Evolutionary conservation across 1,284 basidiomycete genomes (phyloP), one percentile per base, ranked within the genome.

Genomic region (Phylloboletellus chloephorus): DNA sequence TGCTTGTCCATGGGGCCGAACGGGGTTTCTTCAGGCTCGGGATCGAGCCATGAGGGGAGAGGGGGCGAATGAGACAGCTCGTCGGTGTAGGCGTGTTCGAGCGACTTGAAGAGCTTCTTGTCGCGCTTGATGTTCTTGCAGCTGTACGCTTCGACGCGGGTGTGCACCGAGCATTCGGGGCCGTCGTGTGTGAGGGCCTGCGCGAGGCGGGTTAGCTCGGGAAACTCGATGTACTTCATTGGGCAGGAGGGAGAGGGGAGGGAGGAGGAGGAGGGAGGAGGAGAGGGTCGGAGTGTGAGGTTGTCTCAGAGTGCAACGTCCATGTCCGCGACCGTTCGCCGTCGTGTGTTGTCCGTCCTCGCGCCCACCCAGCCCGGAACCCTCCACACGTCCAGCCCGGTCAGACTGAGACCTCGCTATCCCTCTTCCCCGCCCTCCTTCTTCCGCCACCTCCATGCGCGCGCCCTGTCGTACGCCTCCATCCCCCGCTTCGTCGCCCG

Each of bases 61-160:
- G 82, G 75, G 0, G 82, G 82, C 2, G 83, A 84, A 57, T 81
- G 72, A 12, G 82, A 79, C 17, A 79, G 60, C 37, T 88, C 79
- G 56, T 90, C 84, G 44, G 79, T 77, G 67, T 95, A 91, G 28
- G 86, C 83, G 51, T 78, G 76, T 63, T 96, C 92, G 67, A 98
- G 83, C 11, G 82, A 74, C 61, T 89, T 93, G 75, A 93, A 94
- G 63, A 97, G 83, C 61, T 89, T 91, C 78, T 94, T 93, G 74
- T 98, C 96, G 60, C 89, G 88, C 52, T 89, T 89, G 65, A 97
- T 87, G 58, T 93, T 88, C 76, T 98, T 98, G 79, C 92, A 95
- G 54, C 88, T 92, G 72, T 98, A 98, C 0, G 92, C 93, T 66
- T 98, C 95, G 63, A 98, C 83, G 52, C 93, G 82, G 26, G 91